These are phyloP conservation scores for Leishmania gerbilli DNA, from an alignment of 208 protist genomes.

Conservation along the genomic window DNA sequence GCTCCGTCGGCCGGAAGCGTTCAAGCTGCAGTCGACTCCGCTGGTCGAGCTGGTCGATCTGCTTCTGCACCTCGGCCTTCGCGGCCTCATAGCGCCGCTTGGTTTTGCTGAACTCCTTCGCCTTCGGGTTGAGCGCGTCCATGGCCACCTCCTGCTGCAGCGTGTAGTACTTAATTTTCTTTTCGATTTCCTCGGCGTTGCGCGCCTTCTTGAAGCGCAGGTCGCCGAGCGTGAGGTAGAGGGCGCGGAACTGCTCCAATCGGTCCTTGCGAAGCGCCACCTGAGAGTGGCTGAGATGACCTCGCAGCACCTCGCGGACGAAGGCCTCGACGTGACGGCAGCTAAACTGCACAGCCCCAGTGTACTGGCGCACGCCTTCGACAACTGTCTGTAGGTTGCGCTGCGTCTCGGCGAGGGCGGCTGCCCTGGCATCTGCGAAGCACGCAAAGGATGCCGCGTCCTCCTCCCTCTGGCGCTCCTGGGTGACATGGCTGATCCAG, in stretches of 20 bases:
- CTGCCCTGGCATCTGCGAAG: slow-evolving; percentile 52
- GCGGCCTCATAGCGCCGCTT: slow-evolving; percentile 71
- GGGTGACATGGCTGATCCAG: slow-evolving; percentile 44
- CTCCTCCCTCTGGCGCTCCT: slow-evolving; percentile 56
- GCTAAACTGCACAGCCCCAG: slow-evolving; percentile 36
- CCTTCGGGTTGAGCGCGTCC: slow-evolving; percentile 88
- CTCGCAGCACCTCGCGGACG: slow-evolving; percentile 39
- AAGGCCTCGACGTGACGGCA: slow-evolving; percentile 42
- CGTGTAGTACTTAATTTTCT: slow-evolving; percentile 81
- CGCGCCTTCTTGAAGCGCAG: slow-evolving; percentile 87
- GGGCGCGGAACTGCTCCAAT: slow-evolving; percentile 71
- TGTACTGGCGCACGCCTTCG: slow-evolving; percentile 29
- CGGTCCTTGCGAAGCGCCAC: slow-evolving; percentile 64
- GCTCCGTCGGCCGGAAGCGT: slow-evolving; percentile 76
- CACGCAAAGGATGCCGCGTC: slow-evolving; percentile 54
- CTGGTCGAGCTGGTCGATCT: slow-evolving; percentile 55
- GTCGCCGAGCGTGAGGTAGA: slow-evolving; percentile 89
- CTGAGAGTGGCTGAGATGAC: slow-evolving; percentile 31
- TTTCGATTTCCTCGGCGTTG: slow-evolving; percentile 73
- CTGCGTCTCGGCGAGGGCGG: slow-evolving; percentile 49
- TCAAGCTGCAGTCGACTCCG: slow-evolving; percentile 57
- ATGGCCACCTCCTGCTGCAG: slow-evolving; percentile 88
- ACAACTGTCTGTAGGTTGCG: slow-evolving; percentile 36
- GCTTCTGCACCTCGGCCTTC: slow-evolving; percentile 54
- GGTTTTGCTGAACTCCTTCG: slow-evolving; percentile 84